Base-by-base conservation (phyloP, 2,329 filamentous ascomycete genomes). In the Phoma herbarum region DNA sequence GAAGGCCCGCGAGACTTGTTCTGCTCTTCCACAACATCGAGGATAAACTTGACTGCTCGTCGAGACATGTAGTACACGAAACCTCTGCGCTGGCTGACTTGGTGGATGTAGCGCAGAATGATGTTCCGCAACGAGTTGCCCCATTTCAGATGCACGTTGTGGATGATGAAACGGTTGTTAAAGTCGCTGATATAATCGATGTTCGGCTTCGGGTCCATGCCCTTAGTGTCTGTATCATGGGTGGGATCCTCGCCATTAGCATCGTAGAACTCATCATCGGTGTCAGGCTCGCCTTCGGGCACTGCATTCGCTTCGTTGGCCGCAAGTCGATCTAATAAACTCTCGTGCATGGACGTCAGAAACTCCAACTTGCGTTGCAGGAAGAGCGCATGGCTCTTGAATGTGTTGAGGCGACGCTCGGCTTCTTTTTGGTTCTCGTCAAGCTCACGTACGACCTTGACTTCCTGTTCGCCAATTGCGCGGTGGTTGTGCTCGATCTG, bases 21-120 rank as follows among this genome's bases (percentile, higher is more conserved):
- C 76, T 97, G 93, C 74, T 99, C 95, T 55, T 98, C 93, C 2
- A 99, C 91, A 66, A 99, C 96, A 76, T 99, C 95, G 10, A 98
- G 82, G 57, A 99, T 98, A 75, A 99, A 99, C 72, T 98, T 99
- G 72, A 99, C 91, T 3, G 95, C 96, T 62, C 93, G 88, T 45
- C 94, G 88, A 11, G 96, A 98, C 80, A 98, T 90, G 78, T 99
- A 99, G 80, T 99, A 99, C 28, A 99, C 89, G 73, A 99, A 98
- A 51, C 95, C 96, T 66, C 95, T 88, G 50, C 95, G 87, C 78
- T 99, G 96, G 74, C 93, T 93, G 70, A 96, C 95, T 81, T 99
- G 95, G 73, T 99, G 95, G 63, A 95, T 96, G 76, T 99, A 99
- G 23, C 95, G 91, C 39, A 99, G 85, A 48, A 99, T 95, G 70